Evolutionary conservation across 2,329 filamentous ascomycete genomes (phyloP), one percentile per base, ranked within the genome.

Genomic region (Colletotrichum sp.): DNA sequence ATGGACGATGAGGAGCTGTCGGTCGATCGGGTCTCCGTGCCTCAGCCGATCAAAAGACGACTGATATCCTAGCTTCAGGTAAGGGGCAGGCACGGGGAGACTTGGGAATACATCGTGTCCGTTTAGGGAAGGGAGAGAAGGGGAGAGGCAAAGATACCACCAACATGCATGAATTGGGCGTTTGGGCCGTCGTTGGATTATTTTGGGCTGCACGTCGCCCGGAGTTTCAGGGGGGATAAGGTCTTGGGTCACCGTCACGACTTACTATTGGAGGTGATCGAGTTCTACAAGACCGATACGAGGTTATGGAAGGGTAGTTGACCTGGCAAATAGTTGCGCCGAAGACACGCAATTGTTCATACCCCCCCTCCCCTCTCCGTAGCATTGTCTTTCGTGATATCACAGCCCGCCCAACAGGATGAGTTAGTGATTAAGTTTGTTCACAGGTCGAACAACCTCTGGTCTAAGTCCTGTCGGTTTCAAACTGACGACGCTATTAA

Each of bases 41-140:
- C 87, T 2, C 81, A 85, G 49, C 87, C 86, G 15, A 88, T 90
- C 76, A 90, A 90, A 79, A 84, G 86, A 71, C 85, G 86, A 70
- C 78, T 89, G 68, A 81, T 87, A 34, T 79, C 86, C 62, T 88
- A 72, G 83, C 66, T 21, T 8, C 44, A 52, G 44, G 44, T 21
- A 52, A 52, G 12, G n/a, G 44, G 44, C 44, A 21, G 10, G 1
- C 10, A 21, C 0, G 6, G 12, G n/a, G n/a, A 52, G 44, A 52
- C n/a, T 52, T 21, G 44, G 9, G 44, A 21, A 13, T 24, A 52
- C 6, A 13, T 1, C 6, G 44, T 52, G 44, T 52, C 44, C 10
- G 12, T 21, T 52, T 52, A 1, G 30, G 24, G 8, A 10, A 34
- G 39, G n/a, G 18, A 32, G 65, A 28, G 30, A 6, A 2, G 15